Base-by-base conservation (phyloP, 257 asterid species). In the Coffea canephora region DNA sequence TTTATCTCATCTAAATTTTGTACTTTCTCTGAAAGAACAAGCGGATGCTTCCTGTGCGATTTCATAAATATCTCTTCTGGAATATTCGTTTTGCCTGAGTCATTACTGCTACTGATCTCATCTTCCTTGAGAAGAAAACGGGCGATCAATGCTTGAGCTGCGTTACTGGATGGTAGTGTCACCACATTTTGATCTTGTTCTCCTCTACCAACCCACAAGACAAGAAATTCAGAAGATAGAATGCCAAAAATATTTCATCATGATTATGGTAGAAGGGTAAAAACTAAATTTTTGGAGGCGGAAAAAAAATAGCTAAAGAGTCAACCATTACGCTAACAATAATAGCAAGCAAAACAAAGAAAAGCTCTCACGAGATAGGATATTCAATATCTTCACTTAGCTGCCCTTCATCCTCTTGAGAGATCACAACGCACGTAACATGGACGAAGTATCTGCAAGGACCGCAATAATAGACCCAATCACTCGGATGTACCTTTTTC, bases 381-480 rank as follows among this genome's bases (percentile, higher is more conserved):
- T 5, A 3, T 5, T 21, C 8, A 61, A 3, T 61, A 7, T 7
- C n/a, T 61, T 61, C 66, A 62, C 11, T 8, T 62, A 14, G 14
- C 16, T 62, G 57, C 57, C 14, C 31, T 3, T 31, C 10, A 62
- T 62, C 68, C 54, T 49, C 0, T 31, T 31, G 34, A 31, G 34
- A 31, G 34, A 31, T 49, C 54, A 0, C 41, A 49, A 45, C 23
- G 10, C 76, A 72, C 0, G 2, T 23, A 34, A 23, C 0, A 25
- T 72, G 76, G 43, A 49, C 7, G n/a, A 72, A 72, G 11, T 72
- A n/a, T 72, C 76, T 72, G 12, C 76, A 72, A 1, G 43, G 76
- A 1, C 76, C 76, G 10, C 76, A 72, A n/a, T 46, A 72, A 48
- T 72, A 72, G 2, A 46, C 6, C 76, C 76, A 72, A 9, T 0